These are phyloP conservation scores for Houttuynia cordata DNA, from an alignment of 164 flowering plant species.

Conservation along the genomic window DNA sequence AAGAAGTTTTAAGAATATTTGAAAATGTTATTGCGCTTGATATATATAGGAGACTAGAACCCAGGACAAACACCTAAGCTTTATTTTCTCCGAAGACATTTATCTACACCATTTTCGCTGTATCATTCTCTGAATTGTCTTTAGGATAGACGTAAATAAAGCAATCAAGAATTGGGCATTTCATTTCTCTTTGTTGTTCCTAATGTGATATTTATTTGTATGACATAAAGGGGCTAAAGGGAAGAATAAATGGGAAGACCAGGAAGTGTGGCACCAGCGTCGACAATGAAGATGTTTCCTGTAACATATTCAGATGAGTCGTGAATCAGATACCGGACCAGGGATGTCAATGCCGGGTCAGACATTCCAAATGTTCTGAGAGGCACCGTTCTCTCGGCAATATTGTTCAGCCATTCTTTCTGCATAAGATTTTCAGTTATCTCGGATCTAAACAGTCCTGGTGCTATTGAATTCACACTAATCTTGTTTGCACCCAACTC, in stretches of 20 bases:
- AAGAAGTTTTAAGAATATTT: too few relatives aligned
- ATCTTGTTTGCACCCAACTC: constrained; percentile 30
- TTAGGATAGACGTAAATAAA: too few relatives aligned
- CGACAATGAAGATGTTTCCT: constrained; percentile 30
- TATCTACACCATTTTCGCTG: too few relatives aligned
- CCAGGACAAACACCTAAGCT: too few relatives aligned
- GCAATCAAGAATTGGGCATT: too few relatives aligned
- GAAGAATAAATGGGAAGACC: constrained; percentile 39
- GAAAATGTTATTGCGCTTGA: too few relatives aligned
- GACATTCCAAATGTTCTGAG: constrained; percentile 19
- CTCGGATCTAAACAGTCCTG: constrained; percentile 33
- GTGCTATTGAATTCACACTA: constrained; percentile 29
- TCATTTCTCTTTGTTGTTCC: too few relatives aligned
- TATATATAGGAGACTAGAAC: too few relatives aligned
- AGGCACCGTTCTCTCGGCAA: constrained; percentile 23
- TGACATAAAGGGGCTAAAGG: constrained; percentile 27
- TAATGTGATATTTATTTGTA: too few relatives aligned
- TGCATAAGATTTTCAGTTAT: constrained; percentile 26
- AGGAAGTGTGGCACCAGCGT: constrained; percentile 31
- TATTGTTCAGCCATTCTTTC: constrained; percentile 30
- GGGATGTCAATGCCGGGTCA: constrained; percentile 34
- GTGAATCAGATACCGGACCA: constrained; percentile 32
- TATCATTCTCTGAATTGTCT: too few relatives aligned
- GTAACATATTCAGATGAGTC: constrained; percentile 31
- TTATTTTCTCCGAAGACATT: too few relatives aligned